Evolutionary conservation across 2,329 filamentous ascomycete genomes (phyloP).

Genomic region (Phyllosticta ampelicida): DNA sequence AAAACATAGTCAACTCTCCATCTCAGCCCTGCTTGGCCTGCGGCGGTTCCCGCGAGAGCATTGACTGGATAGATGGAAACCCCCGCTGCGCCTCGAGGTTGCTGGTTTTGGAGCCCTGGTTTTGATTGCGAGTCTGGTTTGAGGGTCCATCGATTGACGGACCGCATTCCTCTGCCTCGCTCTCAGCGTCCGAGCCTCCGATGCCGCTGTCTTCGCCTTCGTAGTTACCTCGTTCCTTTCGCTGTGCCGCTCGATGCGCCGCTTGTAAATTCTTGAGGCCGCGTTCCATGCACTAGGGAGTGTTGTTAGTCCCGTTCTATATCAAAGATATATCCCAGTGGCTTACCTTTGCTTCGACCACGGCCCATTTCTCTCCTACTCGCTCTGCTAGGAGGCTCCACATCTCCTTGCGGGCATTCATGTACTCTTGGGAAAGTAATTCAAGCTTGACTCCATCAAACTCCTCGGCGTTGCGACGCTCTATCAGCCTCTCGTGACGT

Average conservation of each 20-base stretch:
- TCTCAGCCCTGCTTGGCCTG: conserved; percentile 2
- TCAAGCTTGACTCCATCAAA: conserved; percentile 71
- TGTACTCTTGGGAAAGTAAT: conserved; percentile 65
- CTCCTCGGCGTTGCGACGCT: conserved; percentile 60
- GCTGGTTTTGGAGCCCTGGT: background rate
- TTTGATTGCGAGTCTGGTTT: conserved; percentile 30
- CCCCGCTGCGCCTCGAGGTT: conserved; percentile 17
- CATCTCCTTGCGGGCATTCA: conserved; percentile 68
- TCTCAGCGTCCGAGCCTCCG: conserved; percentile 42
- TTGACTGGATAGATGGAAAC: conserved; percentile 29
- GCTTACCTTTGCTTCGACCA: conserved; percentile 75
- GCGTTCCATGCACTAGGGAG: conserved; percentile 63
- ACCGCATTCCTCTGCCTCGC: conserved; percentile 24
- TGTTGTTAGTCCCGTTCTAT: conserved; percentile 30
- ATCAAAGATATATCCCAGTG: conserved; percentile 12
- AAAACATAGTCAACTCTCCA: background rate
- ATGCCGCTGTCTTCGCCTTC: conserved; percentile 58
- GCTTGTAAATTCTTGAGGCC: conserved; percentile 72
- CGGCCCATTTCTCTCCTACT: conserved; percentile 46
- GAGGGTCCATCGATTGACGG: conserved; percentile 6
- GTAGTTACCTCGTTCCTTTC: conserved; percentile 50
- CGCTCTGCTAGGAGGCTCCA: conserved; percentile 64
- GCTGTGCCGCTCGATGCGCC: conserved; percentile 53
- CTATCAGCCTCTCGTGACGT: conserved; percentile 74
- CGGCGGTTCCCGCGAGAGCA: conserved; percentile 20